Evolutionary conservation across 1,139 yeast species (phyloP), one percentile per base, ranked within the genome.

Genomic region (Taiozyma sp.): DNA sequence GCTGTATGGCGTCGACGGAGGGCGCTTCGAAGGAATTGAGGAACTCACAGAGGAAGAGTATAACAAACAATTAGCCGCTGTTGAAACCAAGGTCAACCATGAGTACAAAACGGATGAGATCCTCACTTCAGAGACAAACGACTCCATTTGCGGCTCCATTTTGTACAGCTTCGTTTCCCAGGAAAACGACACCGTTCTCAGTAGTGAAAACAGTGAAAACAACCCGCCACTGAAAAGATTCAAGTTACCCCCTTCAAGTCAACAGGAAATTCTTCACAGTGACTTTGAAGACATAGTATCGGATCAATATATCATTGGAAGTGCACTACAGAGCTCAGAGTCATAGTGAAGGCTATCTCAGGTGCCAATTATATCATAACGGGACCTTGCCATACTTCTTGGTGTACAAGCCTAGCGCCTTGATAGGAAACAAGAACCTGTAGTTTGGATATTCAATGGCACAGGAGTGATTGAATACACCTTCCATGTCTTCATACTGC

Each of bases 371-470:
- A 19, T 14, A 9, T 29, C 40, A 42, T n/a, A 51, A 32, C n/a
- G 47, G 45, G 7, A 41, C 32, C 5, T 50, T 50, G 1, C 56
- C 60, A 46, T 51, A 57, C 24, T 50, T 52, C 44, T 57, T 50
- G 29, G 53, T 49, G 30, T 86, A 92, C 62, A 93, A 74, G 0
- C 99, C 99, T 48, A 93, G 72, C 0, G 99, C 99, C 67, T 93
- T 93, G 64, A 93, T 87, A 2, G 97, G 85, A 69, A 95, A 95
- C 56, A 91, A 74, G 64, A 87, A 93, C 70, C 87, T 83, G 71
- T 95, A 95, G 57, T 90, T 87, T 44, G 99, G 99, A 66, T 95
- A 95, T 67, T 93, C 98, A 64, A 95, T 95, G 2, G 96, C 97
- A 75, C 89, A 83, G 43, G 90, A 83, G 64, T 93, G 97, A 67